Percentiles rank a stretch among this genome's conserved stretches.
These are phyloP conservation scores for Arabis hirsuta DNA, from an alignment of 345 rosid species.

Conservation along the genomic window DNA sequence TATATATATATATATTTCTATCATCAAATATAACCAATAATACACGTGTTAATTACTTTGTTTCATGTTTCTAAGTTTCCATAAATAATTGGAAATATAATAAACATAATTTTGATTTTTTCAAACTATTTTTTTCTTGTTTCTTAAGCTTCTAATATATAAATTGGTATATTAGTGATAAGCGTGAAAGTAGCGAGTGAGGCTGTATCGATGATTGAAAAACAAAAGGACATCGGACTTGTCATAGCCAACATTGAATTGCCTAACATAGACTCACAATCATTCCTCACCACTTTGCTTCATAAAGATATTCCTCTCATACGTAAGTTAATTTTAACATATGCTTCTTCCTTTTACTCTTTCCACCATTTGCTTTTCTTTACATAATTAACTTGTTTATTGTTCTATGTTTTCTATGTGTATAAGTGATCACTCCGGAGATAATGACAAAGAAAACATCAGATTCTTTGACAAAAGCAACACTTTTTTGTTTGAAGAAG, in stretches of 20 bases:
- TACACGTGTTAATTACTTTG: not conserved
- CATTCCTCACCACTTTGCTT: conserved; percentile 32
- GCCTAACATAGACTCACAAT: conserved; percentile 38
- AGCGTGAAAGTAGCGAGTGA: conserved; percentile 28
- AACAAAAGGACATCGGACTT: conserved; percentile 44
- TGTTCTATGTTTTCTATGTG: not conserved
- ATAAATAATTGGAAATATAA: not conserved
- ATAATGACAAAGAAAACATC: not conserved
- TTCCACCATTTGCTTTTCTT: not conserved
- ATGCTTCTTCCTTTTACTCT: not conserved
- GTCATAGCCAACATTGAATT: conserved; percentile 48
- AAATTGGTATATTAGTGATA: conserved; percentile 47
- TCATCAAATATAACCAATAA: not conserved
- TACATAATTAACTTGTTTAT: not conserved
- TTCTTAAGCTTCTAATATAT: not conserved
- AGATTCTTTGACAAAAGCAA: conserved; percentile 41
- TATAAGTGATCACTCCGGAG: conserved; percentile 49
- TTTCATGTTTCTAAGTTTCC: not conserved
- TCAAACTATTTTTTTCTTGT: not conserved
- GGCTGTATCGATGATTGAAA: conserved; percentile 46
- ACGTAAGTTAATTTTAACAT: conserved; percentile 14
- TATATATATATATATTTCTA: no score
- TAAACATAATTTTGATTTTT: not conserved
- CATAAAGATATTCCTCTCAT: conserved; percentile 47
- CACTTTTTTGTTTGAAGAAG: conserved; percentile 39